phyloP scores from a whole-genome alignment of 2,329 filamentous ascomycete species.

The Colletotrichum lupini region DNA sequence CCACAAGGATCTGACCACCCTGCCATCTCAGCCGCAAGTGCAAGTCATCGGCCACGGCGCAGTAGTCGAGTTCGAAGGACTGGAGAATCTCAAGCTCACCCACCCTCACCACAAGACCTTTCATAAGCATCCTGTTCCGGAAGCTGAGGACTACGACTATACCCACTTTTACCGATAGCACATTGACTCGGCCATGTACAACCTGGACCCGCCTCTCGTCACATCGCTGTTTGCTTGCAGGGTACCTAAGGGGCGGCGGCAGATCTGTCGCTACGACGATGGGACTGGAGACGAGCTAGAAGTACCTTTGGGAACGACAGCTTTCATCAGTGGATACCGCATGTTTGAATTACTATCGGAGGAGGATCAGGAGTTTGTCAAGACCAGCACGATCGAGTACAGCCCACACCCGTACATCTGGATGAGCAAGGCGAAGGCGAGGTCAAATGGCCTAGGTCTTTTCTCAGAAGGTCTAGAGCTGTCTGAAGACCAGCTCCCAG shows the following conservation, averaged over 20 bases:
- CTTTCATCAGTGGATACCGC: background rate
- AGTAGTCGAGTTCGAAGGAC: background rate
- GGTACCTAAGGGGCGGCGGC: background rate
- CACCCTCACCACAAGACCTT: background rate
- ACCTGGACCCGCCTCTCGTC: background rate
- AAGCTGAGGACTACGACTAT: background rate
- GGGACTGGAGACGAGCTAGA: background rate
- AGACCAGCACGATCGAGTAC: background rate
- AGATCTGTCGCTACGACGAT: background rate
- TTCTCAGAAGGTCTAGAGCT: background rate
- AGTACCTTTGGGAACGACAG: background rate
- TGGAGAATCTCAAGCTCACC: background rate
- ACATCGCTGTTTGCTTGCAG: background rate
- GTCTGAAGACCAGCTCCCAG: background rate
- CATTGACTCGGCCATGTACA: background rate
- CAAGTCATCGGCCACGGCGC: background rate
- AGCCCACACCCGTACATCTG: background rate
- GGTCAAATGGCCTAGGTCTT: background rate
- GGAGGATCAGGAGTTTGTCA: background rate
- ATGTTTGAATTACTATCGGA: background rate
- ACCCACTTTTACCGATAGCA: background rate
- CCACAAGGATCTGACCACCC: background rate
- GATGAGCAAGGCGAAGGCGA: background rate
- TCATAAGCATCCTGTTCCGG: background rate
- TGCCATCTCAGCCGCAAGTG: background rate